Percentiles rank a stretch among this genome's conserved stretches.
Conservation (phyloP, 176 grass and related monocot genomes). For the Lolium multiflorum region DNA sequence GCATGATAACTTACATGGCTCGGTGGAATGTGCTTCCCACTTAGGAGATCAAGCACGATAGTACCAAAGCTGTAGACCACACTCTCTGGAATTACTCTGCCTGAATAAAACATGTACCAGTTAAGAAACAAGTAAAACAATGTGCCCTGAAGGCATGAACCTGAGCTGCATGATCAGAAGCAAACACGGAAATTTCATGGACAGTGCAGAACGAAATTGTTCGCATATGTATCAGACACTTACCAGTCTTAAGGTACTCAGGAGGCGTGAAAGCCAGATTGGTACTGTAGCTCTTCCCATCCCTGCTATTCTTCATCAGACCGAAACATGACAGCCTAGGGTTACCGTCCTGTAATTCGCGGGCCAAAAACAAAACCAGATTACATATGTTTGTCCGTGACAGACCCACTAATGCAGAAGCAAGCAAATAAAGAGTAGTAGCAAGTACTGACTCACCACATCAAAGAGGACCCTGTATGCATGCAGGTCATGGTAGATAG, state of each 20-base stretch:
- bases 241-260: slow-evolving; percentile 88
- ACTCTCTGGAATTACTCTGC: slow-evolving; percentile 91
- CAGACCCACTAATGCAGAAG: background rate
- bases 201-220: background rate
- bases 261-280: slow-evolving; percentile 94
- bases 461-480: slow-evolving; percentile 95
- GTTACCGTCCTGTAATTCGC: slow-evolving; percentile 65
- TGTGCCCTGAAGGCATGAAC: background rate
- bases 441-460: slow-evolving; percentile 48
- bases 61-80: slow-evolving; percentile 93
- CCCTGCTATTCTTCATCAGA: slow-evolving; percentile 93
- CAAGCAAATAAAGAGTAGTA: background rate
- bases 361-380: background rate
- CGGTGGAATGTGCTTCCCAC: slow-evolving; percentile 92
- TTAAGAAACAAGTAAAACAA: slow-evolving; percentile 14
- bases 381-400: background rate
- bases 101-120: slow-evolving; percentile 49
- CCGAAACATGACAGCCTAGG: slow-evolving; percentile 92
- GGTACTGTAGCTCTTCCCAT: slow-evolving; percentile 94
- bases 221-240: background rate
- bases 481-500: slow-evolving; percentile 89
- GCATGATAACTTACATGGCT: slow-evolving; percentile 68
- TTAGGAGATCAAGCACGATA: slow-evolving; percentile 91
- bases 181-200: background rate
- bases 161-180: background rate